phyloP scores from a whole-genome alignment of 805 yeast species.

The Barnettozyma wickerhamii region DNA sequence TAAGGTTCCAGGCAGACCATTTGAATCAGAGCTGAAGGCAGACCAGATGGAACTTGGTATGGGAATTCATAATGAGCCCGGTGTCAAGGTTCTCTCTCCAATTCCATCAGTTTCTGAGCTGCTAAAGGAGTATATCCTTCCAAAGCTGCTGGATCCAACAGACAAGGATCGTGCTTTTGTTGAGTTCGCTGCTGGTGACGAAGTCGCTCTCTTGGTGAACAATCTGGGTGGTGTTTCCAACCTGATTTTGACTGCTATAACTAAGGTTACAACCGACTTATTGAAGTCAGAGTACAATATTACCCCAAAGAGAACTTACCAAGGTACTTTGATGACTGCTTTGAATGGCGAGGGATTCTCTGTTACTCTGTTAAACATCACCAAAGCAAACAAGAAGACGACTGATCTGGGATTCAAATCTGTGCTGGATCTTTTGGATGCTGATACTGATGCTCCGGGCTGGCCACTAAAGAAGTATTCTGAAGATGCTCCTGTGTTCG shows the following conservation, averaged over 20 bases:
- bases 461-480: conserved; percentile 47
- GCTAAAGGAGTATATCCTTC: conserved; percentile 50
- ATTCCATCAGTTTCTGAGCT: conserved; percentile 69
- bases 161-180: conserved; percentile 84
- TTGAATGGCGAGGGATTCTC: conserved; percentile 91
- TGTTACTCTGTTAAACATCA: conserved; percentile 70
- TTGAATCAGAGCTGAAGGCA: conserved; percentile 46
- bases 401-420: conserved; percentile 25
- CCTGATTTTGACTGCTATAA: conserved; percentile 71
- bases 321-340: conserved; percentile 84
- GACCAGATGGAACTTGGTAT: conserved; percentile 85
- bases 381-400: conserved; percentile 42
- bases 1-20: conserved; percentile 78
- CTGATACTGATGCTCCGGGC: conserved; percentile 74
- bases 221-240: conserved; percentile 88
- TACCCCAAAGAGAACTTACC: conserved; percentile 61
- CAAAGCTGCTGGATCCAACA: conserved; percentile 52
- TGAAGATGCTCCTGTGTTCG: conserved; percentile 28
- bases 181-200: conserved; percentile 58
- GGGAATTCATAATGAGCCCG: conserved; percentile 97
- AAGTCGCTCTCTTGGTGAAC: conserved; percentile 68
- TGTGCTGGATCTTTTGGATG: conserved; percentile 56
- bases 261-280: conserved; percentile 50
- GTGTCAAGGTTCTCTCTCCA: conserved; percentile 48
- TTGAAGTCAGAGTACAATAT: conserved; percentile 51